Conservation (phyloP, 208 protist genomes). For the Entamoeba dispar region DNA sequence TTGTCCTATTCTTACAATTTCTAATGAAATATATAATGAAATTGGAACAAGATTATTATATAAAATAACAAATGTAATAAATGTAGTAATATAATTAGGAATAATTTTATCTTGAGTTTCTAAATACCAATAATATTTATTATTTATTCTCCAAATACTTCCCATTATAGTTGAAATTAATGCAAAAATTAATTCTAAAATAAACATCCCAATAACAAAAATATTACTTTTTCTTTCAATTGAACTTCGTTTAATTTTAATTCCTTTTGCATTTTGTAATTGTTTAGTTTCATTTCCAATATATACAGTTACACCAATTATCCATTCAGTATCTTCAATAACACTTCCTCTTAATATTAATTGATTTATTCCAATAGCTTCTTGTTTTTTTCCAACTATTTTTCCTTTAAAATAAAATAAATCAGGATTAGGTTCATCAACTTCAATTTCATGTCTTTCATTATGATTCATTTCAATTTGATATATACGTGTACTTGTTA, state of each 20-base stretch:
- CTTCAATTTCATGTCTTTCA: neutral
- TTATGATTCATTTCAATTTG: neutral
- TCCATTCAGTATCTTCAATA: neutral
- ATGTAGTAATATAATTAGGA: neutral
- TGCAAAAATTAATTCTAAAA: neutral
- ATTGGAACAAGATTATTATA: slow-evolving; percentile 4
- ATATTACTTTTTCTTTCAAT: neutral
- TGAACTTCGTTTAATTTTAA: neutral
- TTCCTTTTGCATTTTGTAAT: neutral
- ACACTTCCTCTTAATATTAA: neutral
- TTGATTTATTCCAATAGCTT: neutral
- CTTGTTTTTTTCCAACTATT: neutral
- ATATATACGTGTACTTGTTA: neutral
- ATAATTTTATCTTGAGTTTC: neutral
- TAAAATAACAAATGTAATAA: slow-evolving; percentile 10
- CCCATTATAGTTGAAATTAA: neutral
- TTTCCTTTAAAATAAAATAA: neutral
- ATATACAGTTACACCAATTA: neutral
- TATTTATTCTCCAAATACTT: neutral
- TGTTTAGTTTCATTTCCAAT: neutral
- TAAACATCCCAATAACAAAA: neutral
- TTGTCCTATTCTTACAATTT: neutral
- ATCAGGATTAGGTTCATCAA: neutral
- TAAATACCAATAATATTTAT: neutral
- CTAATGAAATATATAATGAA: slow-evolving; percentile 3